Conservation (phyloP, 352 stramenopile species). For the Pythium pyrilobum region DNA sequence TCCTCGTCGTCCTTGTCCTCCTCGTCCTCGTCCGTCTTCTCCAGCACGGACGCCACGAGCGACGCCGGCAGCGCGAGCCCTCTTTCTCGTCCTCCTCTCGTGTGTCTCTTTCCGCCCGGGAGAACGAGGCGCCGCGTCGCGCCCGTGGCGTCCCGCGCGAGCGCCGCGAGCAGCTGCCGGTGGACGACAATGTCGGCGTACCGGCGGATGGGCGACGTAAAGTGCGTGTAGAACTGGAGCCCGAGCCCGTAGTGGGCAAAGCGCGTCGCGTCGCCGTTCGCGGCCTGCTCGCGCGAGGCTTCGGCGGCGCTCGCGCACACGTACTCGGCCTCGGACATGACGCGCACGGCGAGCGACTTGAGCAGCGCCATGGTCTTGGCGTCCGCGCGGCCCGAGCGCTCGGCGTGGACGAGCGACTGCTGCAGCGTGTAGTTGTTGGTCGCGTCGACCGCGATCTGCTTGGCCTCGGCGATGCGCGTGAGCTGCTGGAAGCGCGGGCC, state of each 20-base stretch:
- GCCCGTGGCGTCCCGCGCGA: conserved; percentile 21
- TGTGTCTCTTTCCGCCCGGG: background rate
- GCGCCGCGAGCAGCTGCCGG: conserved; percentile 71
- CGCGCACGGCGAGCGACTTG: conserved; percentile 90
- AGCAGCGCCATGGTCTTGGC: conserved; percentile 84
- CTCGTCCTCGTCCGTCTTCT: too few species aligned
- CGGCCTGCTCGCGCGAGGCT: conserved; percentile 15
- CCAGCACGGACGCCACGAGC: conserved; percentile 51
- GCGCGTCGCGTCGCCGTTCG: conserved; percentile 43
- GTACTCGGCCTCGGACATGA: conserved; percentile 95
- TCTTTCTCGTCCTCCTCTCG: too few species aligned
- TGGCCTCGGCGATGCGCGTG: conserved; percentile 58
- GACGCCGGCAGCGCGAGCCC: conserved; percentile 35
- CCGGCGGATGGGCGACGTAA: conserved; percentile 88
- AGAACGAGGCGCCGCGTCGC: background rate
- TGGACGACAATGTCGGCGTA: conserved; percentile 92
- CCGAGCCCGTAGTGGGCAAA: conserved; percentile 88
- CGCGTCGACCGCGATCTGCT: conserved; percentile 68
- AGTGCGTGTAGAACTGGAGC: conserved; percentile 89
- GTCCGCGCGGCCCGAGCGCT: conserved; percentile 55
- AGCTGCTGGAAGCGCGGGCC: conserved; percentile 75
- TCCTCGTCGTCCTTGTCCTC: conserved; percentile 16
- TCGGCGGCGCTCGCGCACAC: conserved; percentile 73
- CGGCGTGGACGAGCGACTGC: conserved; percentile 56
- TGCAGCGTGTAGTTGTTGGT: conserved; percentile 82